Conservation (phyloP, 2,329 filamentous ascomycete genomes). For the Ascochyta rabiei region DNA sequence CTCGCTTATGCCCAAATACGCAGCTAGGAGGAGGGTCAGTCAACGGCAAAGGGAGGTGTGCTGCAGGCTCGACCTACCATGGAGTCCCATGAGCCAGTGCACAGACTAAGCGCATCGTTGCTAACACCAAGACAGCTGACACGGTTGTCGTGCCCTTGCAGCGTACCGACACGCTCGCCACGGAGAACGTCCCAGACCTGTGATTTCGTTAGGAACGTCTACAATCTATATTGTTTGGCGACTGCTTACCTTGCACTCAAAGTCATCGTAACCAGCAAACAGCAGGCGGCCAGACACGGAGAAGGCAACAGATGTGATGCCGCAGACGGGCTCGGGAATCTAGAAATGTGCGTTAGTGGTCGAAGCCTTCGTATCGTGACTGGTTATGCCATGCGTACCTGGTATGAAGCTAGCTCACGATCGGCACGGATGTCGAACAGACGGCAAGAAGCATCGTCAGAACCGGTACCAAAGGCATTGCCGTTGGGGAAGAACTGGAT, state of each 20-base stretch:
- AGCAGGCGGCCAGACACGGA: slow-evolving; percentile 94
- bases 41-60: slow-evolving; percentile 5
- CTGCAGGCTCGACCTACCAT: slow-evolving; percentile 70
- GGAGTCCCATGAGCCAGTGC: slow-evolving; percentile 99
- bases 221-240: neutral
- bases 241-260: slow-evolving; percentile 92
- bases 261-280: slow-evolving; percentile 98
- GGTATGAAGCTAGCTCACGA: slow-evolving; percentile 72
- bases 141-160: slow-evolving; percentile 97
- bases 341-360: slow-evolving; percentile 52
- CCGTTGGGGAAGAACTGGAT: slow-evolving; percentile 99
- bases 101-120: slow-evolving; percentile 98
- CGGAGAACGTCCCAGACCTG: slow-evolving; percentile 98
- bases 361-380: slow-evolving; percentile 4
- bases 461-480: slow-evolving; percentile 97
- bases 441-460: slow-evolving; percentile 95
- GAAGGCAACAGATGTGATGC: slow-evolving; percentile 97
- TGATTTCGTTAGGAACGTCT: slow-evolving; percentile 20
- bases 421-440: slow-evolving; percentile 98
- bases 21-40: slow-evolving; percentile 48
- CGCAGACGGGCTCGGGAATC: slow-evolving; percentile 97
- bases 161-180: slow-evolving; percentile 93
- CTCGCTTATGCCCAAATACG: slow-evolving; percentile 58
- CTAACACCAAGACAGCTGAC: slow-evolving; percentile 98
- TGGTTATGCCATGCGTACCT: slow-evolving; percentile 34